Base-by-base conservation (phyloP, 257 asterid genomes). In the Mitragyna speciosa region DNA sequence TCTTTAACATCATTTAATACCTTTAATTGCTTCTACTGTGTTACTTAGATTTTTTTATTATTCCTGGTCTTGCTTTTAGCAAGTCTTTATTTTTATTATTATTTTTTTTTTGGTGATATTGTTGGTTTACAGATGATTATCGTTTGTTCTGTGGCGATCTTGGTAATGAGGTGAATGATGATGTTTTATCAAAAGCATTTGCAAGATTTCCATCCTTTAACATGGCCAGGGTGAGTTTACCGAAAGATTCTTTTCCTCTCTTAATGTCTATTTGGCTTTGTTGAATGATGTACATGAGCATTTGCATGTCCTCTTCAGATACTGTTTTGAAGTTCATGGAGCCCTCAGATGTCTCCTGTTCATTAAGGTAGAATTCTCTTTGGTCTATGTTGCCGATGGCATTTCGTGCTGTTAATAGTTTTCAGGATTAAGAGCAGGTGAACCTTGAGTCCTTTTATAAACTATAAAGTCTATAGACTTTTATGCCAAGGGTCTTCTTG, bases 91-190 rank as follows among this genome's bases (percentile, higher is more conserved):
- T n/a, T n/a, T n/a, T n/a, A 45, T 31, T 22, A 49, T 1, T n/a
- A n/a, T n/a, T n/a, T n/a, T 58, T 69, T 17, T 5, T 17, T 51
- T 81, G 12, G 14, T 65, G 2, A 28, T 28, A 7, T 65, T 65
- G 39, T 39, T 16, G 14, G 49, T 12, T 36, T 41, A 83, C 96
- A 94, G 96, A 92, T 91, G 98, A 94, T 84, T 90, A 86, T 86
- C 97, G 97, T 61, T 87, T 94, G 61, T 96, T 96, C 79, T 94
- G 99, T 81, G 97, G 98, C 51, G 97, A 94, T 87, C 97, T 94
- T 85, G 98, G 97, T 82, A 94, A 94, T 84, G 98, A 94, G 92
- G 99, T 96, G 90, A 96, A 96, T 81, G 98, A 96, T 84, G 97
- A 94, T 72, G 98, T 94, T 71, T 85, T 93, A 51, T 89, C 98